Base-by-base conservation (phyloP, 2,329 filamentous ascomycete genomes). In the Sporothrix luriei region DNA sequence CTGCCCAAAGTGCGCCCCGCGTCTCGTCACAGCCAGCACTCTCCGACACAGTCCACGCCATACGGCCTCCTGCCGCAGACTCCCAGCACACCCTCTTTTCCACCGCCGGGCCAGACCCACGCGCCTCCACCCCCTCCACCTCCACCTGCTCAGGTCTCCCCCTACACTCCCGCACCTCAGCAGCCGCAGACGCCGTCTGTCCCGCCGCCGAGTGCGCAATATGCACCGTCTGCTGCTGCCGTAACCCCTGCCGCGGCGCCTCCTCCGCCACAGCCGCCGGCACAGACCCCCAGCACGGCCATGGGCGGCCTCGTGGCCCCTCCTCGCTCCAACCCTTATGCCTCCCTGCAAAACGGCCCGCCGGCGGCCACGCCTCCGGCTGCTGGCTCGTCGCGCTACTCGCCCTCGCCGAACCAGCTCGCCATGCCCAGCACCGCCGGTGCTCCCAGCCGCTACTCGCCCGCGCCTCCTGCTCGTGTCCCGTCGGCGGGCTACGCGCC, bases 1-100 rank as follows among this genome's bases (percentile, higher is more conserved):
- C 78, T 84, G 1, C 79, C 85, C 4, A 89, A 84, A 75, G 84
- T 88, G n/a, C 85, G 89, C 33, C 86, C 88, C 21, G 83, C 84
- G 29, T 85, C 87, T 1, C 83, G 87, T 68, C 84, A 86, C 38
- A 84, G 82, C 73, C 79, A 78, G 52, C 76, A 79, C 5, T 84
- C 84, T 9, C 83, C 84, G 19, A 76, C 77, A 29, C 82, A 79
- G 49, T 75, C 77, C 62, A 79, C 73, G 29, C 77, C 78, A 0
- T 77, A 78, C 55, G 51, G 70, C 75, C 54, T 65, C 69, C 57
- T 66, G n/a, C 70, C 66, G 2, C 68, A 19, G 19, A 66, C 64
- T 4, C 59, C 51, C 33, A 51, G 9, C 29, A 49, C 46, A 11
- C 61, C 9, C 11, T 29, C 16, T 43, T 43, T 14, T 40, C 51